Evolutionary conservation across 202 grass and related monocot species (phyloP).

Genomic region (Digitaria exilis): DNA sequence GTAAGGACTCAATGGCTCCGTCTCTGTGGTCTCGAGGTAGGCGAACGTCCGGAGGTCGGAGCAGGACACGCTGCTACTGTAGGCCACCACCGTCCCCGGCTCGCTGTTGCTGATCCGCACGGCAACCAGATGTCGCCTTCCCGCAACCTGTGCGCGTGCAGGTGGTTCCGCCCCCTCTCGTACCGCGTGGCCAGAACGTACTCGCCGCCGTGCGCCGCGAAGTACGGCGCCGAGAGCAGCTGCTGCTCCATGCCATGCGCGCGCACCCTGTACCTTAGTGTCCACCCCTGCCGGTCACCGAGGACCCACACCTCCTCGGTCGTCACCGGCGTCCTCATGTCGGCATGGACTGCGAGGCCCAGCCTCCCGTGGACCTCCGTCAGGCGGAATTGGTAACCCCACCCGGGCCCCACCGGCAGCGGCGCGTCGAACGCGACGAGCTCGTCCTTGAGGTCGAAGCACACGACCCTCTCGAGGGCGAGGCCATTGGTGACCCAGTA

Average conservation of each 20-base stretch:
- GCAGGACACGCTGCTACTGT: too few species aligned
- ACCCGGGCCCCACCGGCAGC: background rate
- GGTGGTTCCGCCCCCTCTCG: too few species aligned
- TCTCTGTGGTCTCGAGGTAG: constrained; percentile 10
- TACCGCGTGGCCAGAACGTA: background rate
- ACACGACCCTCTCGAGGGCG: background rate
- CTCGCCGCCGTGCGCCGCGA: background rate
- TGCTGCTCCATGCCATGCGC: background rate
- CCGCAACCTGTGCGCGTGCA: background rate
- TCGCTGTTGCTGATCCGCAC: background rate
- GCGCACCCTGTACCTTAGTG: background rate
- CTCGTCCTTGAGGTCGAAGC: constrained; percentile 3
- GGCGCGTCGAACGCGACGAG: background rate
- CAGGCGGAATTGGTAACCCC: too few species aligned
- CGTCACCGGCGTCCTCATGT: background rate
- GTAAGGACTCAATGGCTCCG: background rate
- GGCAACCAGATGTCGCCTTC: background rate
- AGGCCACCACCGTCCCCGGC: background rate
- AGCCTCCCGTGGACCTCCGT: background rate
- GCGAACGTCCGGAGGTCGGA: background rate
- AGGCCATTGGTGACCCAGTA: background rate
- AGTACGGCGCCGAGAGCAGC: background rate
- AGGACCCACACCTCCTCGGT: background rate
- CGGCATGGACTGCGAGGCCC: background rate
- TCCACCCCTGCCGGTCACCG: background rate